phyloP scores from a whole-genome alignment of 2,329 filamentous ascomycete genomes.

The Corinectria fuckeliana region DNA sequence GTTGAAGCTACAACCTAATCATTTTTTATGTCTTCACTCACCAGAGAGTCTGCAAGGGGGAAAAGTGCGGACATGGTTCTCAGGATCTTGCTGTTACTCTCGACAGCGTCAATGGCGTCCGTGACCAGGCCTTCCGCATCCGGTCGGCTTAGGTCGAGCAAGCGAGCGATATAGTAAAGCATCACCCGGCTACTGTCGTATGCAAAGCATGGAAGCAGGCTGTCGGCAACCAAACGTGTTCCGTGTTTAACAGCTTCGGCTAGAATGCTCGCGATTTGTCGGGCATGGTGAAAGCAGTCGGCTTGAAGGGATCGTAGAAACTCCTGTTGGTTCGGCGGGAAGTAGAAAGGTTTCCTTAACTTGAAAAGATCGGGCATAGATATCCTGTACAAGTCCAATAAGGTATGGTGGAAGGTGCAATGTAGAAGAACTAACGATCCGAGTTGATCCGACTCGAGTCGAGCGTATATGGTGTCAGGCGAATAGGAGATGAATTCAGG shows the following conservation, averaged over 20 bases:
- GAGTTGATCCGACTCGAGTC: constrained; percentile 54
- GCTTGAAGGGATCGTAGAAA: constrained; percentile 46
- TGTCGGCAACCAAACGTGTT: constrained; percentile 49
- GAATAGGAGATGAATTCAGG: constrained; percentile 53
- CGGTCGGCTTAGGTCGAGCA: constrained; percentile 46
- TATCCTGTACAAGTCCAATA: constrained; percentile 54
- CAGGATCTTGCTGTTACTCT: constrained; percentile 48
- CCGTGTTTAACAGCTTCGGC: constrained; percentile 51
- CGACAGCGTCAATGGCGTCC: constrained; percentile 48
- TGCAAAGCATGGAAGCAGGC: constrained; percentile 53
- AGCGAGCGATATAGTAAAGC: constrained; percentile 54
- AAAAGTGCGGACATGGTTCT: constrained; percentile 47
- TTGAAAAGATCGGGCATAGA: constrained; percentile 54
- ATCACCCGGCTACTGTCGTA: constrained; percentile 56
- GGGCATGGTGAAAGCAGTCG: constrained; percentile 48
- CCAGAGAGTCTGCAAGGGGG: constrained; percentile 48
- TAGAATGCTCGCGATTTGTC: constrained; percentile 47
- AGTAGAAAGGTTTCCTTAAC: constrained; percentile 48
- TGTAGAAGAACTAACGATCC: constrained; percentile 53
- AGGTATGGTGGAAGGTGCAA: constrained; percentile 55
- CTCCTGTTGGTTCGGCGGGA: constrained; percentile 47
- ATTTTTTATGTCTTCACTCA: constrained; percentile 28
- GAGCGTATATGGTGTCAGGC: constrained; percentile 52
- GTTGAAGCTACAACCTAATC: background rate
- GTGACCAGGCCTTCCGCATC: constrained; percentile 46